phyloP scores from a whole-genome alignment of 2,329 filamentous ascomycete genomes.

The Tothia fuscella region DNA sequence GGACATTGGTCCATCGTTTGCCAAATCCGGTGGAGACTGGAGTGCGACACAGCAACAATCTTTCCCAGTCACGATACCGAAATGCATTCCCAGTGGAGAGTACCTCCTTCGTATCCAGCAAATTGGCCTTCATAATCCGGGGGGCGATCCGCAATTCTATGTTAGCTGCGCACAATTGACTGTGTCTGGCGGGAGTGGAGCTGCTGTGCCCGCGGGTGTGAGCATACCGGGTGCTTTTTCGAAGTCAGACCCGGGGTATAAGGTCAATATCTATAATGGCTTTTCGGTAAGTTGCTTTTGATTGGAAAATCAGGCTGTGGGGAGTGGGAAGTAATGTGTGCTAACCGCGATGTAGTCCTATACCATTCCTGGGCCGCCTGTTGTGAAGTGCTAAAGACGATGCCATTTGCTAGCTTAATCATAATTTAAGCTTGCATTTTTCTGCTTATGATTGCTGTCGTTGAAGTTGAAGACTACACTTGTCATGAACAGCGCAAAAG shows the following conservation, averaged over 20 bases:
- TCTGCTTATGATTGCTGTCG: too few relatives aligned
- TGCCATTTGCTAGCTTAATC: too few relatives aligned
- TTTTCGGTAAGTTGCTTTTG: too few relatives aligned
- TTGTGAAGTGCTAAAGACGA: too few relatives aligned
- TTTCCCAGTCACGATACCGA: conserved; percentile 18
- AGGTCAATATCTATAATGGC: conserved; percentile 27
- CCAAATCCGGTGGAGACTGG: conserved; percentile 8
- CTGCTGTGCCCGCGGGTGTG: conserved; percentile 12
- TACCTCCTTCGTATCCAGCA: conserved; percentile 15
- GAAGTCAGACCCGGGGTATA: conserved; percentile 24
- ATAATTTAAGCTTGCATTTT: too few relatives aligned
- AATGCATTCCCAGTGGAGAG: conserved; percentile 17
- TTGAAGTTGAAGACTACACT: too few relatives aligned
- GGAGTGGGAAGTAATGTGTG: too few relatives aligned
- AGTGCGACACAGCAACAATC: conserved; percentile 15
- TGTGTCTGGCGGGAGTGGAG: conserved; percentile 18
- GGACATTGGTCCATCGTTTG: conserved; percentile 20
- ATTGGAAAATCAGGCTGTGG: conserved; percentile 24
- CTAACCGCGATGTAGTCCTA: too few relatives aligned
- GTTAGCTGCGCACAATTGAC: conserved; percentile 20
- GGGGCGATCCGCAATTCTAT: conserved; percentile 16
- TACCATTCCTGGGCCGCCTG: too few relatives aligned
- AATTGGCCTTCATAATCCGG: conserved; percentile 17
- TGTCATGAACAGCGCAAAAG: too few relatives aligned
- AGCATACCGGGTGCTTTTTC: conserved; percentile 26